phyloP scores from a whole-genome alignment of 441 rosid genomes.

The Eutrema salsugineum region DNA sequence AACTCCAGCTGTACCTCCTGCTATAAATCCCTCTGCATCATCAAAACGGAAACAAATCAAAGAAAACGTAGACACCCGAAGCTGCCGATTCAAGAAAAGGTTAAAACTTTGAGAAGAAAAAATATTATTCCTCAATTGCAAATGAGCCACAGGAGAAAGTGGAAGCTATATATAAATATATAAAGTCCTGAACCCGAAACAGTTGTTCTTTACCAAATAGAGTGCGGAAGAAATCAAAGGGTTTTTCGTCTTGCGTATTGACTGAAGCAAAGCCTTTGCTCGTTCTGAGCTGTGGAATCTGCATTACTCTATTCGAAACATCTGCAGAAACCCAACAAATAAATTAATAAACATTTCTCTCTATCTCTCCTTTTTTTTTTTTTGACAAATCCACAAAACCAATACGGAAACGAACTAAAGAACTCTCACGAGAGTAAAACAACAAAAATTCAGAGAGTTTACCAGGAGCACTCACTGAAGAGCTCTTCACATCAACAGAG shows the following conservation, averaged over 20 bases:
- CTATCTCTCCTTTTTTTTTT: slow-evolving; percentile 3
- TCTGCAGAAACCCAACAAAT: slow-evolving; percentile 39
- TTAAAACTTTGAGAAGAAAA: neutral
- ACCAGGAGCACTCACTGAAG: slow-evolving; percentile 38
- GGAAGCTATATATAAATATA: neutral
- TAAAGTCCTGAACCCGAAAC: neutral
- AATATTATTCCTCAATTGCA: neutral
- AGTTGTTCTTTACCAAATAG: slow-evolving; percentile 48
- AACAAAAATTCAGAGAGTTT: neutral
- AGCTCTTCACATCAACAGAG: slow-evolving; percentile 36
- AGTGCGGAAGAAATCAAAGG: slow-evolving; percentile 76
- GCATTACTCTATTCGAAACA: slow-evolving; percentile 36
- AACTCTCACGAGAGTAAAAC: neutral
- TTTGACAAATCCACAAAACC: neutral
- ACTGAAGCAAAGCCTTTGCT: slow-evolving; percentile 70
- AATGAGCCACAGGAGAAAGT: neutral
- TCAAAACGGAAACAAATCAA: neutral
- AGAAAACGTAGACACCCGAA: neutral
- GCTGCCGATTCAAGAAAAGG: neutral
- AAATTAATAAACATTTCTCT: neutral
- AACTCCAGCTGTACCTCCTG: slow-evolving; percentile 82
- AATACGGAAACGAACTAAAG: neutral
- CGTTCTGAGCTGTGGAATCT: slow-evolving; percentile 38
- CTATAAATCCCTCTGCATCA: slow-evolving; percentile 71
- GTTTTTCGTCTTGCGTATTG: slow-evolving; percentile 53